These are phyloP conservation scores for Camelina sativa DNA, from an alignment of 345 rosid species.

Conservation along the genomic window DNA sequence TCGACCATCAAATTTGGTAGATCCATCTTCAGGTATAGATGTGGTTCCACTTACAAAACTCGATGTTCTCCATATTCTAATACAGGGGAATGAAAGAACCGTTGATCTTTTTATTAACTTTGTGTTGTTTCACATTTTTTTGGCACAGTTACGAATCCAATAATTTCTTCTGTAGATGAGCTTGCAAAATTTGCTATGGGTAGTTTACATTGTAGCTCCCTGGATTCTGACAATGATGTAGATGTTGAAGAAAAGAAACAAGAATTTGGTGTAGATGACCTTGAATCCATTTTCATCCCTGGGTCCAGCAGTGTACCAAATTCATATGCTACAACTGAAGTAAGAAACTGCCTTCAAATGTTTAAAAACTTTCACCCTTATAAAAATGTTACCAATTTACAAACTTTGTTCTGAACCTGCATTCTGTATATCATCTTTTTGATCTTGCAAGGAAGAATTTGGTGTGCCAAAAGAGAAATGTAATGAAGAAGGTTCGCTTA, in stretches of 20 bases:
- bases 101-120: no score
- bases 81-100: no score
- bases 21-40: no score
- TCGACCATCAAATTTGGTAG: no score
- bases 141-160: no score
- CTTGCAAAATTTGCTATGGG: not conserved
- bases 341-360: not conserved
- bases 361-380: not conserved
- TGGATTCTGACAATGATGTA: not conserved
- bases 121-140: no score
- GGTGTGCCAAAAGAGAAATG: not conserved
- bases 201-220: not conserved
- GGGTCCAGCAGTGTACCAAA: not conserved
- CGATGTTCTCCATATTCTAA: no score
- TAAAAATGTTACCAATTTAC: not conserved
- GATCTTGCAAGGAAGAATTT: not conserved
- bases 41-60: no score
- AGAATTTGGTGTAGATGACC: not conserved
- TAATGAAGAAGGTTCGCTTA: not conserved
- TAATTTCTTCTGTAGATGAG: not conserved
- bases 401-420: not conserved
- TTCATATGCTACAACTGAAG: not conserved
- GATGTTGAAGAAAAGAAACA: not conserved
- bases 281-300: not conserved
- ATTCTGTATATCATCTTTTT: not conserved